These are phyloP conservation scores for Malassezia obtusa DNA, from an alignment of 1,284 basidiomycete species.

Conservation along the genomic window DNA sequence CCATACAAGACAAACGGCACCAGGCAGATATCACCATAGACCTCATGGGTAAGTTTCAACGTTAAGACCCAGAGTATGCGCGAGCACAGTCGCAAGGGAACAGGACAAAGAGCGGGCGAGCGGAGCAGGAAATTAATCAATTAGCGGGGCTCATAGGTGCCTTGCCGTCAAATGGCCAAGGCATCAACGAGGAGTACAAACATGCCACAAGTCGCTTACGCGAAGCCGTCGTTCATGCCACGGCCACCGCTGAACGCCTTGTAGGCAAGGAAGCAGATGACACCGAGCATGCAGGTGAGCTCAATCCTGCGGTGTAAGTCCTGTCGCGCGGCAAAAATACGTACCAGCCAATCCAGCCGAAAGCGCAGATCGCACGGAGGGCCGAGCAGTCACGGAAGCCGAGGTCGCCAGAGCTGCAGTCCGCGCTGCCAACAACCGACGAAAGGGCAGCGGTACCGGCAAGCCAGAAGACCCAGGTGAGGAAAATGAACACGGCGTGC, in stretches of 20 bases:
- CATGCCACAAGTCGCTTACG: neutral
- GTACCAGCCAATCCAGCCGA: conserved; percentile 44
- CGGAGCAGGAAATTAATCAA: conserved; percentile 5
- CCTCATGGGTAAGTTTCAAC: conserved; percentile 9
- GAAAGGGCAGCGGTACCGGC: conserved; percentile 41
- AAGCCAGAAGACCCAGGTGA: conserved; percentile 44
- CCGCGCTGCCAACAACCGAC: conserved; percentile 23
- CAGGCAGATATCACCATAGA: neutral
- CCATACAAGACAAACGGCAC: too few relatives aligned
- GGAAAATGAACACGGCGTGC: conserved; percentile 35
- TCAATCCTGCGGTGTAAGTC: neutral
- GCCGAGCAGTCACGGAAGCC: conserved; percentile 36
- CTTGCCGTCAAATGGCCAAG: neutral
- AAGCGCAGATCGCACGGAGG: conserved; percentile 40
- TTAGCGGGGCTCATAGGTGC: conserved; percentile 12
- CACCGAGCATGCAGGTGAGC: conserved; percentile 33
- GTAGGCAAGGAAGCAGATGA: conserved; percentile 33
- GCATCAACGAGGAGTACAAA: conserved; percentile 10
- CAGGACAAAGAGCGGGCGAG: conserved; percentile 1
- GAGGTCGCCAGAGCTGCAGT: neutral
- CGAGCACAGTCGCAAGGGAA: neutral
- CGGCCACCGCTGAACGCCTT: conserved; percentile 45
- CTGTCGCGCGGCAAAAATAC: neutral
- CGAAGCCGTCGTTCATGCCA: conserved; percentile 41
- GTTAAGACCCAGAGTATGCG: neutral